Evolutionary conservation across 2,329 filamentous ascomycete genomes (phyloP).

Genomic region (Verticillium isaacii): DNA sequence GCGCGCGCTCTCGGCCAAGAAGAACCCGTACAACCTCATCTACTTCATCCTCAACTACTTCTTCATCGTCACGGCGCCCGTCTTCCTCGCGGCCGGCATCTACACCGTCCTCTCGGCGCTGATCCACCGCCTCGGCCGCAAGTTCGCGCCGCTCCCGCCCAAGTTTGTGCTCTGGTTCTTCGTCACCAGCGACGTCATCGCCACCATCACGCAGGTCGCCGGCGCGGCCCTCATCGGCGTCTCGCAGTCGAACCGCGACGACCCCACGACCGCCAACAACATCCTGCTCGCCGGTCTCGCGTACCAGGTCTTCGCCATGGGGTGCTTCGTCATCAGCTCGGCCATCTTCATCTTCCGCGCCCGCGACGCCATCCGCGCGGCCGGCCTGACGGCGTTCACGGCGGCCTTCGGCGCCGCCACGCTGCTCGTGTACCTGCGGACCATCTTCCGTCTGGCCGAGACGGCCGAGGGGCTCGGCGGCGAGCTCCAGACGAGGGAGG

Average conservation of each 20-base stretch:
- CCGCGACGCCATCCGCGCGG: conserved; percentile 19
- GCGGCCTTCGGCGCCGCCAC: conserved; percentile 37
- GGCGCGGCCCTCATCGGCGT: conserved; percentile 51
- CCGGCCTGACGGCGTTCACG: conserved; percentile 32
- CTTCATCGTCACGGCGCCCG: conserved; percentile 55
- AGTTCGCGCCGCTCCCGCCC: conserved; percentile 38
- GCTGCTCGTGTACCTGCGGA: conserved; percentile 46
- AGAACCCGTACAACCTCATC: conserved; percentile 47
- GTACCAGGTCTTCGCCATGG: conserved; percentile 48
- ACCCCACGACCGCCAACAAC: conserved; percentile 47
- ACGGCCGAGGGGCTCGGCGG: conserved; percentile 43
- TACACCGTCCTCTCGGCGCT: conserved; percentile 50
- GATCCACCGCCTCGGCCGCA: conserved; percentile 37
- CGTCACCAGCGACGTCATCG: conserved; percentile 47
- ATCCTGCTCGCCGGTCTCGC: conserved; percentile 51
- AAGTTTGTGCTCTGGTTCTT: conserved; percentile 48
- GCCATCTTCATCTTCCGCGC: conserved; percentile 34
- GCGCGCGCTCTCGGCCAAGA: conserved; percentile 39
- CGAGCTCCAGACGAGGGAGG: conserved; percentile 42
- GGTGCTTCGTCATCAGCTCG: conserved; percentile 40
- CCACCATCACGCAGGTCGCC: conserved; percentile 47
- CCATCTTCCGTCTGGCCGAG: conserved; percentile 49
- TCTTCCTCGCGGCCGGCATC: conserved; percentile 51
- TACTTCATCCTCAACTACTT: conserved; percentile 58
- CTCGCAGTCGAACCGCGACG: conserved; percentile 39